phyloP scores from a whole-genome alignment of 345 rosid genomes.

The Rhodamnia rubescens region DNA sequence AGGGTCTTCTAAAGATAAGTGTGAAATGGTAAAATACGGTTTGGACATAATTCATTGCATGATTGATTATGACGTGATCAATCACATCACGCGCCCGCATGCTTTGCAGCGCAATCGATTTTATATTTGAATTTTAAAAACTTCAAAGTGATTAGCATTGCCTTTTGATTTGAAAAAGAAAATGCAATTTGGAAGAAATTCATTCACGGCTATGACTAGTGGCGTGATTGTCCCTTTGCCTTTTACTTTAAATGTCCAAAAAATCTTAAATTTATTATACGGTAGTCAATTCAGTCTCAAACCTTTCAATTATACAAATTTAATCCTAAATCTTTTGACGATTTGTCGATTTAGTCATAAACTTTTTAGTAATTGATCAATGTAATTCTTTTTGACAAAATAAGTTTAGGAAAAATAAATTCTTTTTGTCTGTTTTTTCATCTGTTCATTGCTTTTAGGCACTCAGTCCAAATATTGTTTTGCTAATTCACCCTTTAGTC shows the following conservation, averaged over 20 bases:
- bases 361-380: too few species aligned
- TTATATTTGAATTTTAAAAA: neutral
- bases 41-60: too few species aligned
- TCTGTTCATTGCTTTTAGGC: neutral
- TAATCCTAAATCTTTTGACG: too few species aligned
- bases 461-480: neutral
- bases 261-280: too few species aligned
- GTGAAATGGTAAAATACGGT: neutral
- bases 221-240: neutral
- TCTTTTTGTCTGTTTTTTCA: neutral
- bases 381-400: too few species aligned
- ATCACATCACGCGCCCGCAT: neutral
- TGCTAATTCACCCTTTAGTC: neutral
- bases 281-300: too few species aligned
- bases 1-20: neutral
- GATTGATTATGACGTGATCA: neutral
- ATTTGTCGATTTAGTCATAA: too few species aligned
- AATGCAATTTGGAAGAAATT: neutral
- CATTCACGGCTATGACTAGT: neutral
- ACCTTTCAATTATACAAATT: too few species aligned
- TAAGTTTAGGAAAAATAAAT: neutral
- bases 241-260: neutral
- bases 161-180: neutral
- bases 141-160: neutral
- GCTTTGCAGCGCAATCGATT: neutral